Evolutionary conservation across 2,329 filamentous ascomycete genomes (phyloP), one percentile per base, ranked within the genome.

Genomic region (Hymenoscyphus occultus): DNA sequence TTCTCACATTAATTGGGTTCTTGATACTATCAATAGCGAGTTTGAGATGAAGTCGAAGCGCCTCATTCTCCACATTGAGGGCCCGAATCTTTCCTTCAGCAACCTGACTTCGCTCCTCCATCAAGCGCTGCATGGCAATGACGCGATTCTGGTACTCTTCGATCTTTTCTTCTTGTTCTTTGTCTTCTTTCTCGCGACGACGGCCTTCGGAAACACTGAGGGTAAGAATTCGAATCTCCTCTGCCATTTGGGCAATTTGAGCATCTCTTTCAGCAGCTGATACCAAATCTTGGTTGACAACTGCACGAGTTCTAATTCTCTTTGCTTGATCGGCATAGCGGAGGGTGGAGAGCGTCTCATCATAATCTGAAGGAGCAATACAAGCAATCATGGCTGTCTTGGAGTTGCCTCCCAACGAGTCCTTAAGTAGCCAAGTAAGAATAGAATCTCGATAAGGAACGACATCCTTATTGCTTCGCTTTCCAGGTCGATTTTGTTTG

Each of bases 371-470:
- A 0, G 95, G 95, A 5, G 93, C 90, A 71, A 99, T 97, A 76
- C 95, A 98, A 9, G 95, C 95, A 73, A 99, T 97, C 95, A 99
- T 99, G 68, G 95, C 95, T 10, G 95, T 99, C 79, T 98, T 99
- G 74, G 90, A 94, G 83, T 99, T 99, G 63, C 95, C 95, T 13
- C 95, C 95, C 0, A 99, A 83, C 1, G 91, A 96, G 78, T 99
- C 95, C 77, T 98, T 98, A 69, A 99, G 84, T 3, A 99, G 84
- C 94, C 94, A 89, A 0, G 86, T 89, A 61, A 89, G 79, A 71
- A 90, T 89, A 1, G 92, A 97, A 78, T 99, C 95, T 69, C 95
- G 89, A 78, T 97, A 99, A 5, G 95, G 95, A 2, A 99, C 90
- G 6, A 93, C 86, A 35, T 93, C 86, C 69, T 85, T 85, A 35